Base-by-base conservation (phyloP, 1,284 basidiomycete genomes). In the Phlebopus sp. region DNA sequence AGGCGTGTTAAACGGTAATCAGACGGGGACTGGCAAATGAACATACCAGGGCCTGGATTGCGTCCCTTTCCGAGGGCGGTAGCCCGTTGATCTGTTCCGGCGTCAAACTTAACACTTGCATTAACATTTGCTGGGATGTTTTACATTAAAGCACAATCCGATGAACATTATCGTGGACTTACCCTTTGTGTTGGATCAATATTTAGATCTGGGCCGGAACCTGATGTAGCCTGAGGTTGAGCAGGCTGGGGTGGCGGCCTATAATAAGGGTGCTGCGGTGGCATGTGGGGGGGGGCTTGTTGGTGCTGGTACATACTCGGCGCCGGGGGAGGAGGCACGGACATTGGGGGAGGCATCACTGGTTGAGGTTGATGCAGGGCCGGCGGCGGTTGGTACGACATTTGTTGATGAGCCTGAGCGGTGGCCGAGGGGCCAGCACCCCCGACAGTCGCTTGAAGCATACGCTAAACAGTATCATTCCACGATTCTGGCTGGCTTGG, bases 41-140 rank as follows among this genome's bases (percentile, higher is more conserved):
- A 73, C 85, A 51, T 55, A 92, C 92, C 65, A 97, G 69, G 59
- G 89, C 82, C 68, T 92, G 77, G 38, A 98, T 91, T n/a, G 91
- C 87, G 0, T 83, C 81, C 39, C 88, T 79, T 58, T 98, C 94
- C 2, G 80, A 76, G 1, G 90, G 85, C 18, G 93, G 90, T 39
- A 98, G 70, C 6, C 81, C 82, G 48, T 84, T 85, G 59, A 99
- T 90, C 68, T 98, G 93, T 40, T 92, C 92, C 34, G 80, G 85
- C 0, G 90, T 90, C 59, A 99, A 70, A 50, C 78, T 81, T 27
- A 99, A 71, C 0, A 98, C 93, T 70, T 95, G 92, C 65, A 90
- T 75, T 38, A 94, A 63, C 83, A 93, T 90, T 21, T 79, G 75
- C 89, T 92, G 59, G 18, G 46, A 14, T 56, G 39, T 19, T 14